Conservation (phyloP, 202 grass and related monocot species). For the Tripidium arundinaceum region DNA sequence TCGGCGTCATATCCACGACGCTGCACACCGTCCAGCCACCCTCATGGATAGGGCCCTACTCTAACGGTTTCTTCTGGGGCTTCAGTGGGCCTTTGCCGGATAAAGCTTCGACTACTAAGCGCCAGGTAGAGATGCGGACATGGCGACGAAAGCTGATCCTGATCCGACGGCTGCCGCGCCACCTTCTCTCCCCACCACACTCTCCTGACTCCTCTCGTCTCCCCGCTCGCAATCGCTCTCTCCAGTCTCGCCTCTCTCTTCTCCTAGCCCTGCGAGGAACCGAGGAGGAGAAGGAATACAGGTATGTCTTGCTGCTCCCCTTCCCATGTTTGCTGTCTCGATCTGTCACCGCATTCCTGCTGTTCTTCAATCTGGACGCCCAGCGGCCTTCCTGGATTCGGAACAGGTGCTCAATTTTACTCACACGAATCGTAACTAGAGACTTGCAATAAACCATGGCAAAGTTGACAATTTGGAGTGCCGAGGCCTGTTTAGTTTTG, state of each 20-base stretch:
- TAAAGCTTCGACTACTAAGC: not conserved
- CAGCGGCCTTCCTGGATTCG: not conserved
- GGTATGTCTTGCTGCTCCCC: not conserved
- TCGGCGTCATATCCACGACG: not conserved
- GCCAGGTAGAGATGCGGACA: not conserved
- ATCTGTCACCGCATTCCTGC: not conserved
- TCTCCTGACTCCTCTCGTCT: not conserved
- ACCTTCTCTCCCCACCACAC: not conserved
- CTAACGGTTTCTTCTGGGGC: not conserved
- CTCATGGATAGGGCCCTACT: not conserved
- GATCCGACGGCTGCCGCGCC: not conserved
- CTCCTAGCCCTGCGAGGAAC: not conserved
- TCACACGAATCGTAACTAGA: not conserved
- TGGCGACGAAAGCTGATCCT: not conserved
- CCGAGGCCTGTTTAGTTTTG: not conserved
- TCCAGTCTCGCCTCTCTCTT: not conserved
- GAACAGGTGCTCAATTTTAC: not conserved
- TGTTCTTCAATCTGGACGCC: not conserved
- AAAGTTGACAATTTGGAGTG: not conserved
- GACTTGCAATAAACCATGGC: not conserved
- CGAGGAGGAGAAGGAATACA: not conserved
- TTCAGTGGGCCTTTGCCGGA: not conserved
- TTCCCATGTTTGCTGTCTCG: not conserved
- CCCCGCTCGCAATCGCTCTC: not conserved
- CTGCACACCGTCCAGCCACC: not conserved